Evolutionary conservation across 345 rosid genomes (phyloP).

Genomic region (Brassica cretica): DNA sequence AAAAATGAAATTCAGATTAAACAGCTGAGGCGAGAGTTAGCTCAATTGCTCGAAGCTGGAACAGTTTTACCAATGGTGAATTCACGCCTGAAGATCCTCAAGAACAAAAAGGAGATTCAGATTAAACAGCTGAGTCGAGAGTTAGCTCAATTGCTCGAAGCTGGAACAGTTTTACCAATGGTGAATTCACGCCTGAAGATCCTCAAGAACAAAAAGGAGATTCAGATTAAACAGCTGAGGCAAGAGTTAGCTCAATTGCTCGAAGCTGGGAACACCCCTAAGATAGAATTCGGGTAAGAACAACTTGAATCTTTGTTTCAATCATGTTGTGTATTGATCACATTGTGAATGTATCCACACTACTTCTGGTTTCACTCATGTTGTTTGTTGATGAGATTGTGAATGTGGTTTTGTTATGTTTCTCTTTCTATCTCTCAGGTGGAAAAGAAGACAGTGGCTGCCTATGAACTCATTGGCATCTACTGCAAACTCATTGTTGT

Average conservation of each 20-base stretch:
- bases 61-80: no score
- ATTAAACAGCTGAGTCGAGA: slow-evolving; percentile 76
- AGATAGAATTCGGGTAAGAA: slow-evolving; percentile 70
- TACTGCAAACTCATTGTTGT: slow-evolving; percentile 74
- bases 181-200: slow-evolving; percentile 73
- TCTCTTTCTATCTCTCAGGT: slow-evolving; percentile 49
- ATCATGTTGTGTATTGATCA: not conserved
- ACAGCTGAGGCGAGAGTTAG: no score
- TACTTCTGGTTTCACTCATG: not conserved
- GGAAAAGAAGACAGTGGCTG: slow-evolving; percentile 89
- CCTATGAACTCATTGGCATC: slow-evolving; percentile 76
- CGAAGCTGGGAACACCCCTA: no score
- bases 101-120: no score
- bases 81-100: no score
- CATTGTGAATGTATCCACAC: not conserved
- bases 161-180: slow-evolving; percentile 69
- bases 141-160: slow-evolving; percentile 72
- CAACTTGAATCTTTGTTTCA: not conserved
- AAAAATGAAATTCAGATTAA: slow-evolving; percentile 63
- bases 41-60: no score
- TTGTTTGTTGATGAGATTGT: not conserved
- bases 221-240: slow-evolving; percentile 65
- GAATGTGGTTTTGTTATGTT: not conserved
- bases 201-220: slow-evolving; percentile 68
- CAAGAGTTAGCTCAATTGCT: no score